phyloP scores from a whole-genome alignment of 805 yeast species.

The Saccharomycopsis sp. region DNA sequence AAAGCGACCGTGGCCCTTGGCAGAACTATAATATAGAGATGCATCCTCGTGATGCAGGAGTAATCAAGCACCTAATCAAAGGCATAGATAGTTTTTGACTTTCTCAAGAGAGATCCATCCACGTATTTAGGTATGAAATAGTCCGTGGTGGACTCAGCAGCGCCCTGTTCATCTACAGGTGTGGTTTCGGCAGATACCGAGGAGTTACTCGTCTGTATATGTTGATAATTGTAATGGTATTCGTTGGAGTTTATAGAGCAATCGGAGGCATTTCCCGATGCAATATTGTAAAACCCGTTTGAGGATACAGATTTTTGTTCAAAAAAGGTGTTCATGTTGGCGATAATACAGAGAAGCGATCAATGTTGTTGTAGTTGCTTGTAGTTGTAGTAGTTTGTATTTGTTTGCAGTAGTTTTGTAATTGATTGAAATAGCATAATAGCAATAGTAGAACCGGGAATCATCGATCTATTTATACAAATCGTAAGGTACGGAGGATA shows the following conservation, averaged over 20 bases:
- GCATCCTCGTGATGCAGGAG: not conserved
- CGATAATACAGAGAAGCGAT: too few species aligned
- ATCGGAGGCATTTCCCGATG: not conserved
- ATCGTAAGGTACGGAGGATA: not conserved
- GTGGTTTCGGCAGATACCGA: not conserved
- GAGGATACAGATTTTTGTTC: not conserved
- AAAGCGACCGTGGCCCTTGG: not conserved
- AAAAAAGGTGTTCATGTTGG: not conserved
- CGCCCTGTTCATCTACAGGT: not conserved
- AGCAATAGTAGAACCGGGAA: too few species aligned
- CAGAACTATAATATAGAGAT: not conserved
- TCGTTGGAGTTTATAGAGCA: not conserved
- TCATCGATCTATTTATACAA: not conserved
- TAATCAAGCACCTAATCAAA: conserved; percentile 5
- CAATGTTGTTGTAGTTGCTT: too few species aligned
- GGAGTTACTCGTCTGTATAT: not conserved
- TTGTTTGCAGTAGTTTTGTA: too few species aligned
- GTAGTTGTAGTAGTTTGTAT: too few species aligned
- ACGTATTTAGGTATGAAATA: conserved; percentile 4
- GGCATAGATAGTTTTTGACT: conserved; percentile 16
- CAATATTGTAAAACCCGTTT: not conserved
- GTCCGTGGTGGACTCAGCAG: not conserved
- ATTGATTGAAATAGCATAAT: too few species aligned
- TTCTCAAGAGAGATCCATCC: conserved; percentile 15
- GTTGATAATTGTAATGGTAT: not conserved